Evolutionary conservation across 2,329 filamentous ascomycete genomes (phyloP).

Genomic region (Xylogone sp.): DNA sequence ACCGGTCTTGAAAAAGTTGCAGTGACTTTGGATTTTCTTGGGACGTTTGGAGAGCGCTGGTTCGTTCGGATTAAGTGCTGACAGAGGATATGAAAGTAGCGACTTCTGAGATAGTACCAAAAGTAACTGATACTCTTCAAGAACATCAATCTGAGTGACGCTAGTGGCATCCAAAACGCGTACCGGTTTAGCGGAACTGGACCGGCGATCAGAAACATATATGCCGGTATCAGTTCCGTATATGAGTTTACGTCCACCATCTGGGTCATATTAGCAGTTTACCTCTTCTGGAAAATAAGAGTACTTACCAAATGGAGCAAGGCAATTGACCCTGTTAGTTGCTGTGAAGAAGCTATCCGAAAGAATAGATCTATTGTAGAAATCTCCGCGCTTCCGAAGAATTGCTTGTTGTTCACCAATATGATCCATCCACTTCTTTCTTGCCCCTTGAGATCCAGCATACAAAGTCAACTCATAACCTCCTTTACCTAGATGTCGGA

Average conservation of each 20-base stretch:
- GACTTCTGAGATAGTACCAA: slow-evolving; percentile 92
- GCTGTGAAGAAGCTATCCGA: slow-evolving; percentile 57
- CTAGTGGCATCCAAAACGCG: slow-evolving; percentile 81
- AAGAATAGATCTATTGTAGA: slow-evolving; percentile 72
- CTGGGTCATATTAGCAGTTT: slow-evolving; percentile 40
- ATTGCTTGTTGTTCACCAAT: slow-evolving; percentile 89
- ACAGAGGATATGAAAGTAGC: slow-evolving; percentile 81
- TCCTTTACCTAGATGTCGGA: slow-evolving; percentile 91
- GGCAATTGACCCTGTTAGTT: slow-evolving; percentile 86
- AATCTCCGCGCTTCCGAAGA: slow-evolving; percentile 81
- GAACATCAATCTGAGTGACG: slow-evolving; percentile 92
- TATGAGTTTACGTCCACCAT: slow-evolving; percentile 91
- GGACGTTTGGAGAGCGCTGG: slow-evolving; percentile 77
- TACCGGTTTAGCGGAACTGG: slow-evolving; percentile 65
- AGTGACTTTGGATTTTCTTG: slow-evolving; percentile 95
- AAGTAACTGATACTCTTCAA: slow-evolving; percentile 91
- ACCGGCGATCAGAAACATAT: slow-evolving; percentile 86
- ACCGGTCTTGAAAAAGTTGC: slow-evolving; percentile 97
- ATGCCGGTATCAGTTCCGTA: slow-evolving; percentile 94
- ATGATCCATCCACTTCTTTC: slow-evolving; percentile 95
- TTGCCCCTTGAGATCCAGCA: slow-evolving; percentile 77
- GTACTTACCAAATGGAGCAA: slow-evolving; percentile 78
- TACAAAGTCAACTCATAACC: slow-evolving; percentile 91
- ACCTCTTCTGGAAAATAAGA: background rate
- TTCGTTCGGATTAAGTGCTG: slow-evolving; percentile 82